Evolutionary conservation across 768 basidiomycete genomes (phyloP).

Genomic region (Suillus fuscotomentosus): DNA sequence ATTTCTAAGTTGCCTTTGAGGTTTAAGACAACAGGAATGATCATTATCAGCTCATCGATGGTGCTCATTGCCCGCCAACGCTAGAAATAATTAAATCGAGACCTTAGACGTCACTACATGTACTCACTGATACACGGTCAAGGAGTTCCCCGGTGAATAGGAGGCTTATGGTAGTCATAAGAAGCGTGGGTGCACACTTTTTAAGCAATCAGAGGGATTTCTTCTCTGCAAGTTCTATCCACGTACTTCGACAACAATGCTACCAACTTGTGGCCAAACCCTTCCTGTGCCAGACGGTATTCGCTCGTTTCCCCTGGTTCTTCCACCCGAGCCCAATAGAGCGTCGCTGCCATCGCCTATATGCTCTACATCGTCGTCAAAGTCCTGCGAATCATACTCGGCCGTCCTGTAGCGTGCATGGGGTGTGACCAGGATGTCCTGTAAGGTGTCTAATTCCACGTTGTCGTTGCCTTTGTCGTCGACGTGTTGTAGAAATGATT

Average conservation of each 20-base stretch:
- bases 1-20: constrained; percentile 99
- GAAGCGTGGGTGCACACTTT: constrained; percentile 84
- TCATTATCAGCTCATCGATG: constrained; percentile 94
- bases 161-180: constrained; percentile 80
- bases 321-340: constrained; percentile 38
- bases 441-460: constrained; percentile 36
- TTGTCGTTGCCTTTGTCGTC: constrained; percentile 3
- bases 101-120: constrained; percentile 3
- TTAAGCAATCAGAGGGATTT: constrained; percentile 7
- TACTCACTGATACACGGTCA: constrained; percentile 79
- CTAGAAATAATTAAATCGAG: constrained; percentile 35
- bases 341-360: constrained; percentile 43
- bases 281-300: constrained; percentile 11
- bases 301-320: constrained; percentile 27
- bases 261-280: constrained; percentile 54
- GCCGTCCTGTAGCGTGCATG: constrained; percentile 14
- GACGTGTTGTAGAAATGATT: background rate
- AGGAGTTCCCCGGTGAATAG: constrained; percentile 91
- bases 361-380: constrained; percentile 29
- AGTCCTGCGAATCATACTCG: constrained; percentile 32
- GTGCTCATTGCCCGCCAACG: constrained; percentile 86
- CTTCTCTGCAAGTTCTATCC: background rate
- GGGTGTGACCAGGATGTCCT: constrained; percentile 24
- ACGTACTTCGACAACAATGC: constrained; percentile 72
- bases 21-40: constrained; percentile 91